Evolutionary conservation across 1,284 basidiomycete genomes (phyloP), one percentile per base, ranked within the genome.

Genomic region (Trichosporon faecale): DNA sequence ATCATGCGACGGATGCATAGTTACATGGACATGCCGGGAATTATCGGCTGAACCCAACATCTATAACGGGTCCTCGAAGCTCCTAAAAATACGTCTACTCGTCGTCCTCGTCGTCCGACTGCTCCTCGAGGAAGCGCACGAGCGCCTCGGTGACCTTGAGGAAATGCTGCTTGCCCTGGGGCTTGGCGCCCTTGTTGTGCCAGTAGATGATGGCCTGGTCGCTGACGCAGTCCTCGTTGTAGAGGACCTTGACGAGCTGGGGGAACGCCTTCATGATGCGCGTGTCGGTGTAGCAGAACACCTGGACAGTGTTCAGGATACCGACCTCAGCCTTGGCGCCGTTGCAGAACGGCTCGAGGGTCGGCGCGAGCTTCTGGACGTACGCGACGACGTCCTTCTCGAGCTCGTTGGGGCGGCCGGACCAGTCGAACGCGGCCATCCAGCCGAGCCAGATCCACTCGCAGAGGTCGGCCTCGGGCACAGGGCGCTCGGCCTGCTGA

Each of bases 191-290:
- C 85, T 98, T 98, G 85, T 92, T 90, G 85, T 94, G 88, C 95
- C 95, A 98, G 85, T 97, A 98, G 72, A 98, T 91, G 79, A 98
- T 95, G 72, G 95, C 95, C 82, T 95, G 91, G 80, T 95, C 94
- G 71, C 93, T 92, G 76, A 98, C 88, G 84, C 94, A 94, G 79
- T 98, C 95, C 78, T 91, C 90, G 84, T 95, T 95, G 85, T 98
- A 98, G 82, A 96, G 87, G 79, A 95, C 92, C 87, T 97, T 97
- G 76, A 98, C 87, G 82, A 98, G 90, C 79, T 94, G 92, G 65
- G 93, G 90, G 86, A 98, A 98, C 8, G 92, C 87, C 83, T 95
- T 96, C 84, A 95, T 94, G 78, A 96, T 88, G 68, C 93, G 91
- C 31, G 93, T 94, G 80, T 98, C 93, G 84, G 95, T 92, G 83